These are phyloP conservation scores for Coelastrella sp. DNA, from an alignment of 139 green algal species.

Conservation along the genomic window DNA sequence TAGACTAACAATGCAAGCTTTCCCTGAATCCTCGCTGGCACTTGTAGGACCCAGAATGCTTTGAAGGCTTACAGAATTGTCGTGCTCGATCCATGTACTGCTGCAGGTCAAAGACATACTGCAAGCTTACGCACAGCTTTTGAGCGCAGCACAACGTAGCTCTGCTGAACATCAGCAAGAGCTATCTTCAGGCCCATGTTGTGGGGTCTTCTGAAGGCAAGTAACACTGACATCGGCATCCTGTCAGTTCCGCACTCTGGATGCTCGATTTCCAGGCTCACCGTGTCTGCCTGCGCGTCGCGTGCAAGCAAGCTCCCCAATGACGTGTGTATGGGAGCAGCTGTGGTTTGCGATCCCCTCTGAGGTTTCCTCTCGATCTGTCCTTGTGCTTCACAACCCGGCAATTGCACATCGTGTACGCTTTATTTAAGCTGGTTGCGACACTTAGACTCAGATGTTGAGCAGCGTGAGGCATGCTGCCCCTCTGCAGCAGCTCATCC, in stretches of 20 bases:
- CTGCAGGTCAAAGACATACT: not conserved
- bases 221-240: not conserved
- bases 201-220: not conserved
- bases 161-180: too few relatives aligned
- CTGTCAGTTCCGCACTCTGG: not conserved
- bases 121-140: too few relatives aligned
- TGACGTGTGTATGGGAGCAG: not conserved
- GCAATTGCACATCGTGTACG: not conserved
- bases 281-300: not conserved
- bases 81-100: not conserved
- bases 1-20: not conserved
- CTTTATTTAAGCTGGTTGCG: not conserved
- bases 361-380: not conserved
- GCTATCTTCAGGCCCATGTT: too few relatives aligned
- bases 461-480: slow-evolving; percentile 22
- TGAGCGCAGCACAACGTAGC: too few relatives aligned
- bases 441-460: not conserved
- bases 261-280: not conserved
- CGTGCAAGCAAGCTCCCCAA: not conserved
- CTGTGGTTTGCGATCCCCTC: not conserved
- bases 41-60: not conserved
- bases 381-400: not conserved
- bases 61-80: not conserved
- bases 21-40: not conserved
- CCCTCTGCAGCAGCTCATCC: not conserved